Evolutionary conservation across 106 monocot species (phyloP), one percentile per base, ranked within the genome.

Genomic region (Allium fistulosum): DNA sequence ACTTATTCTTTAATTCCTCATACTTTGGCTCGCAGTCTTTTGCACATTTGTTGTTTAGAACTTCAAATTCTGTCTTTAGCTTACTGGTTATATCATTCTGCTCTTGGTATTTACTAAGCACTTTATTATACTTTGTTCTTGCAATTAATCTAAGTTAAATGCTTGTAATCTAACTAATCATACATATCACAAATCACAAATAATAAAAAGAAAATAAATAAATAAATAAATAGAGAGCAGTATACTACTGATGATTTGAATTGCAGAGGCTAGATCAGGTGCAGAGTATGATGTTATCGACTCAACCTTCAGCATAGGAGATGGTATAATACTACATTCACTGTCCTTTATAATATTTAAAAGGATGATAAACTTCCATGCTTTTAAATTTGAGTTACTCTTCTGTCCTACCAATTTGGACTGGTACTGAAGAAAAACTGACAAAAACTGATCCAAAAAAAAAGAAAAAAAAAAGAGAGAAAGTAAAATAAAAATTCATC

Each of bases 1-100:
- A 89, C 72, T 86, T 88, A 67, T 69, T 77, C 76, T 81, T 86
- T 71, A 97, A 49, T 10, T 7, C 22, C 26, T 88, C 77, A 47
- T 86, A 83, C 56, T 49, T 92, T 9, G 82, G 78, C 70, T 27
- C 65, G 49, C 82, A 92, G 59, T 87, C 87, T 60, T 78, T 56
- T 2, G 68, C 46, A 59, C 87, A 84, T 51, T 92, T 92, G 53
- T 71, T 75, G n/a, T 45, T 61, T 9, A 75, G 58, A 6, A n/a
- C n/a, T 62, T 75, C 74, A 61, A 52, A 69, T 2, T 72, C 17
- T 18, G 16, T 49, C 46, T 27, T 66, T 18, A 81, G 26, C 57
- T 14, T 13, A 11, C 73, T 69, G 8, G 72, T 18, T 68, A 76
- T 74, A 57, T 67, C 51, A 37, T 57, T 60, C 64, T 75, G 51